A percentile compares a stretch with the other conserved stretches of the same genome.
Conservation (phyloP, 139 green algal species). For the Spirogloea muscicola region DNA sequence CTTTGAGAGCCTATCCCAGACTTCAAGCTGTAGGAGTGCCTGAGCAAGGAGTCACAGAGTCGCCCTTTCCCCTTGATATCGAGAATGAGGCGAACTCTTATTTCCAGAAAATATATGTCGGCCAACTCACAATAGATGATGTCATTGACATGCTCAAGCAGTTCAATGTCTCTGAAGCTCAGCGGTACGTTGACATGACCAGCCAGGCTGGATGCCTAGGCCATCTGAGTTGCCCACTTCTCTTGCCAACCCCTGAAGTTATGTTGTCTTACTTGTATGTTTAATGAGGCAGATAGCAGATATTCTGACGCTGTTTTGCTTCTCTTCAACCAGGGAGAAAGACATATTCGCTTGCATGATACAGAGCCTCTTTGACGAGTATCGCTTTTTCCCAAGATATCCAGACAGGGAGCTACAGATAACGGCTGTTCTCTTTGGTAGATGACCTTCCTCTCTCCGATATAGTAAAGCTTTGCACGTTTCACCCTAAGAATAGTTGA, state of each 20-base stretch:
- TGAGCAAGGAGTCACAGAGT: conserved; percentile 45
- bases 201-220: too few species aligned
- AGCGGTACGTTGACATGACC: conserved; percentile 23
- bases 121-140: conserved; percentile 63
- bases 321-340: conserved; percentile 56
- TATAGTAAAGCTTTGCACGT: too few species aligned
- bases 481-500: too few species aligned
- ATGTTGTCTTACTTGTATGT: too few species aligned
- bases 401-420: conserved; percentile 70
- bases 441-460: too few species aligned
- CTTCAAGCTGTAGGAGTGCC: conserved; percentile 19
- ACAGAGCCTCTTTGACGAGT: conserved; percentile 97
- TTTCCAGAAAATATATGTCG: conserved; percentile 75
- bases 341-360: conserved; percentile 95
- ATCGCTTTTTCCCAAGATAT: conserved; percentile 91
- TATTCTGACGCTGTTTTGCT: too few species aligned
- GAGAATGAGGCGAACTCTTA: conserved; percentile 89
- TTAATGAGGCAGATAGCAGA: too few species aligned
- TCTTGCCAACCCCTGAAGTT: too few species aligned
- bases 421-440: conserved; percentile 57
- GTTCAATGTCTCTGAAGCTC: conserved; percentile 58
- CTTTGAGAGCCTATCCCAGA: conserved; percentile 20
- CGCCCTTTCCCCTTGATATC: conserved; percentile 72
- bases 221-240: too few species aligned
- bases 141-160: conserved; percentile 74